These are phyloP conservation scores for Thecaphora thlaspeos DNA, from an alignment of 1,284 basidiomycete genomes.

Conservation along the genomic window DNA sequence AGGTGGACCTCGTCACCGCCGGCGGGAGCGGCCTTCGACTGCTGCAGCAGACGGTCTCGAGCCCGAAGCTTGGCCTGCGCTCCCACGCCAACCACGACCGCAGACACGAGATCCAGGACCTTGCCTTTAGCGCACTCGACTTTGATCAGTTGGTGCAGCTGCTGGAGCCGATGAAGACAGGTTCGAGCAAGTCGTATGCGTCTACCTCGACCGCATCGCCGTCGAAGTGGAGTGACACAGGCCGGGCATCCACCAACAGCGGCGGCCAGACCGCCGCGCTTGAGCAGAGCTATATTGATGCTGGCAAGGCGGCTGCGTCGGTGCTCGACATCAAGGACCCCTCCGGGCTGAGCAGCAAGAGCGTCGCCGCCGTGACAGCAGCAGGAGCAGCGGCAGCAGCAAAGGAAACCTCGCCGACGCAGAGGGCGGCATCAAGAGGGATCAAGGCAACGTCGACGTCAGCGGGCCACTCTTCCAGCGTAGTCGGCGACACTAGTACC, in stretches of 20 bases:
- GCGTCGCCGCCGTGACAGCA: neutral
- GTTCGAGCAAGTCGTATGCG: constrained; percentile 6
- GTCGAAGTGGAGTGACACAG: neutral
- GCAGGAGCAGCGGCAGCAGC: too few species aligned
- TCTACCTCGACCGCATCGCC: neutral
- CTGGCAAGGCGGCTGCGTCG: constrained; percentile 33
- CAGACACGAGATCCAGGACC: constrained; percentile 14
- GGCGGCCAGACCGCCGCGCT: constrained; percentile 3
- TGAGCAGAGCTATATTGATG: constrained; percentile 45
- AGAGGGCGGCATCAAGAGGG: too few species aligned
- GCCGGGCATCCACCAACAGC: neutral
- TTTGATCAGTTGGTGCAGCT: constrained; percentile 36
- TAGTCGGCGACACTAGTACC: too few species aligned
- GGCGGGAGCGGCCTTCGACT: constrained; percentile 38
- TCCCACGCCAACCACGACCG: constrained; percentile 24
- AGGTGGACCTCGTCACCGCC: constrained; percentile 40
- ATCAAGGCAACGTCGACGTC: too few species aligned
- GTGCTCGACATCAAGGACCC: constrained; percentile 31
- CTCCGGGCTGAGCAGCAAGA: neutral
- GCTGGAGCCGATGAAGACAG: constrained; percentile 23
- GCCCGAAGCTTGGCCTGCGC: constrained; percentile 18
- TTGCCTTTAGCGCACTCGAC: constrained; percentile 20
- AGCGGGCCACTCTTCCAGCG: too few species aligned
- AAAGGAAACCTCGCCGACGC: too few species aligned
- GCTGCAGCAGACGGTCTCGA: constrained; percentile 13